Conservation (phyloP, 2,329 filamentous ascomycete genomes). For the Fusarium sp. region DNA sequence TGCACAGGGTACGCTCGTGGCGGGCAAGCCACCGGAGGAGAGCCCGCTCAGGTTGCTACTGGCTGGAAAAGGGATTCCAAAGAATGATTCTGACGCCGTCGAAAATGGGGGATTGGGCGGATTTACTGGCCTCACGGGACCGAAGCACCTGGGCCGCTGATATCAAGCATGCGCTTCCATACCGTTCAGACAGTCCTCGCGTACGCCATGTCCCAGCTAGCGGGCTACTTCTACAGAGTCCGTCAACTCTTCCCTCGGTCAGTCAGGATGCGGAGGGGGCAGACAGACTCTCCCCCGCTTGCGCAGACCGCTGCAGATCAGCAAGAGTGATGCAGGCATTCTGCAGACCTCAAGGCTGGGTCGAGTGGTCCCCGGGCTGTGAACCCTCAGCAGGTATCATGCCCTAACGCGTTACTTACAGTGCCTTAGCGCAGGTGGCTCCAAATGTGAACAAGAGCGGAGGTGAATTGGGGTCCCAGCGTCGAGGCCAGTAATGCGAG, state of each 20-base stretch:
- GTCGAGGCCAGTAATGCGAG: slow-evolving; percentile 30
- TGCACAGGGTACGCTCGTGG: slow-evolving; percentile 31
- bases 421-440: slow-evolving; percentile 33
- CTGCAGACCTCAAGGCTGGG: slow-evolving; percentile 18
- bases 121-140: slow-evolving; percentile 22
- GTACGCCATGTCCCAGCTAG: slow-evolving; percentile 2
- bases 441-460: slow-evolving; percentile 26
- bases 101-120: slow-evolving; percentile 10
- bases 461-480: slow-evolving; percentile 24
- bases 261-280: slow-evolving; percentile 29
- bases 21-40: slow-evolving; percentile 29
- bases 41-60: slow-evolving; percentile 14
- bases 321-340: slow-evolving; percentile 32
- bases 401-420: slow-evolving; percentile 33
- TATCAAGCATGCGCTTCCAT: slow-evolving; percentile 14
- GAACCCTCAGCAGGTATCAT: slow-evolving; percentile 36
- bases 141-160: slow-evolving; percentile 24
- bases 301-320: slow-evolving; percentile 40
- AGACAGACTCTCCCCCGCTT: slow-evolving; percentile 2
- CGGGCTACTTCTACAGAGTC: slow-evolving; percentile 8
- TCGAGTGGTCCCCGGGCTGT: slow-evolving; percentile 34
- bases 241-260: slow-evolving; percentile 7
- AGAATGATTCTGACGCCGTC: slow-evolving; percentile 13
- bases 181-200: background rate
- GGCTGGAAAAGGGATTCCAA: slow-evolving; percentile 20